A percentile compares a stretch with the other conserved stretches of the same genome.
Conservation (phyloP, 768 basidiomycete species). For the Gyrodon lividus region DNA sequence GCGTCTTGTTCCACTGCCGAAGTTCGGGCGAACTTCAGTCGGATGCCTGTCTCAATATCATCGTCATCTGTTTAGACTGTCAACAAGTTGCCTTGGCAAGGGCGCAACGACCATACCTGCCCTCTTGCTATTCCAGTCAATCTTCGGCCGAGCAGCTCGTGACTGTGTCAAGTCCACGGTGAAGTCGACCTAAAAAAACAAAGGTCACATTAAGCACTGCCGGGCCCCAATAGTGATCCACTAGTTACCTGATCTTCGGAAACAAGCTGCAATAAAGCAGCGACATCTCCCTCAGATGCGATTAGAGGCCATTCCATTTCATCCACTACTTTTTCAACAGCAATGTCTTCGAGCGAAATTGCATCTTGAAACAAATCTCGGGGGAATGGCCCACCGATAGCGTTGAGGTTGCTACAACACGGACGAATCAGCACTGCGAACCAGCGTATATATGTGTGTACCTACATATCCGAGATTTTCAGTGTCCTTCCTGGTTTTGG, state of each 20-base stretch:
- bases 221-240: neutral
- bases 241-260: constrained; percentile 69
- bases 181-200: constrained; percentile 59
- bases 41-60: constrained; percentile 71
- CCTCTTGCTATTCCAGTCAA: constrained; percentile 90
- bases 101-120: constrained; percentile 50
- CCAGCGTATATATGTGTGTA: neutral
- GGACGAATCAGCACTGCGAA: neutral
- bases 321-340: constrained; percentile 44
- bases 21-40: constrained; percentile 38
- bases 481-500: constrained; percentile 69
- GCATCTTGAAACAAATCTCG: constrained; percentile 75
- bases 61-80: constrained; percentile 62
- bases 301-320: constrained; percentile 81
- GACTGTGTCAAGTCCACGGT: constrained; percentile 64
- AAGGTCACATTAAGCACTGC: neutral
- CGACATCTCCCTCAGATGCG: constrained; percentile 78
- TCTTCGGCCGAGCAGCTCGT: constrained; percentile 48
- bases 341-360: constrained; percentile 55
- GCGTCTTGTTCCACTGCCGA: constrained; percentile 16
- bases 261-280: constrained; percentile 74
- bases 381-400: constrained; percentile 61
- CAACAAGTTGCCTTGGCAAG: constrained; percentile 1
- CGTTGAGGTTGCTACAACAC: constrained; percentile 58
- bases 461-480: constrained; percentile 73